Base-by-base conservation (phyloP, 768 basidiomycete genomes). In the Phaeolepiota aurea region DNA sequence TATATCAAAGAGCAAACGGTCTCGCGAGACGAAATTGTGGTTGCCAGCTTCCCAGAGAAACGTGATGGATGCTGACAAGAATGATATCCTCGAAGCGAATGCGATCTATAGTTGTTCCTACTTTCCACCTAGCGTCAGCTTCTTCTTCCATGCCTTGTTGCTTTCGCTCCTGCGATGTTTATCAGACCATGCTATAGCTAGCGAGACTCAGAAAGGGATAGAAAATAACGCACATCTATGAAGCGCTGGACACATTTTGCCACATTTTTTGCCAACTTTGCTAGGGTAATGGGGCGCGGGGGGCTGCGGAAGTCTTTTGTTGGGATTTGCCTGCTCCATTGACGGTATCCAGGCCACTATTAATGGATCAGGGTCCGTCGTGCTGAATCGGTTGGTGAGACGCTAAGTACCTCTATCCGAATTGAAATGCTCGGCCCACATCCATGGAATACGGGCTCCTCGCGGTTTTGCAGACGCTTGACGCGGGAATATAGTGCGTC, bases 21-120 rank as follows among this genome's bases (percentile, higher is more conserved):
- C 64, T 68, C 28, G 63, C 57, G 23, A 87, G 65, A 54, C 82
- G 72, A 33, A 87, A 59, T 42, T 87, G 83, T 15, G 84, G 82
- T 44, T 88, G 85, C 85, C 85, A 88, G 42, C 78, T 80, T 9
- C 86, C 85, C 59, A 84, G 76, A 10, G 84, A 86, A 38, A 87
- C 83, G 48, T 88, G 86, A 59, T 87, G 84, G 40, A 87, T 75
- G 49, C 82, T 82, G 48, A 88, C 80, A 33, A 88, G 72, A 37
- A 81, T 63, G 37, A 88, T 65, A 53, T 87, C 76, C 20, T 82
- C 81, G 3, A 82, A 61, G 25, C 57, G 71, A 58, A 87, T 79
- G 44, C 71, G 62, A 30, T 61, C 53, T n/a, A 57, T 53, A n/a
- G 60, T 63, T 11, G 55, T 49, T 12, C 81, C 82, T n/a, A 88